Evolutionary conservation across 257 asterid species (phyloP).

Genomic region (Coffea eugenioides): DNA sequence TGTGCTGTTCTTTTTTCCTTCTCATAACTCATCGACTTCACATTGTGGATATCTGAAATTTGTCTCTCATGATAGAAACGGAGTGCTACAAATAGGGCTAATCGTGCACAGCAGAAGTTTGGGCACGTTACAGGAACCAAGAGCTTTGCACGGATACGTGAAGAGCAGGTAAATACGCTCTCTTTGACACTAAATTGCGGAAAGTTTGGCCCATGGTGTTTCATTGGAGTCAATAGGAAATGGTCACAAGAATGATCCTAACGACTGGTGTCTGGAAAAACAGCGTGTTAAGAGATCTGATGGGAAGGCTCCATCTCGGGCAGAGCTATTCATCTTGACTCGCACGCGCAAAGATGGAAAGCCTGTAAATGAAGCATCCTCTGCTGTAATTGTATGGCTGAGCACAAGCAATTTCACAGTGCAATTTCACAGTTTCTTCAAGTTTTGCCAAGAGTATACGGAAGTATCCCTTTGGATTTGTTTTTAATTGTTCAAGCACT

Average conservation of each 20-base stretch:
- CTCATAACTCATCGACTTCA: neutral
- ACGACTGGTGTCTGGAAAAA: constrained; percentile 5
- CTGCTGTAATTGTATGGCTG: constrained; percentile 34
- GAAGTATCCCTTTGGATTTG: neutral
- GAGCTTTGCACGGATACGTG: constrained; percentile 45
- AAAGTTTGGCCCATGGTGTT: too few relatives aligned
- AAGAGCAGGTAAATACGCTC: constrained; percentile 33
- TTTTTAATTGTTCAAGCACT: constrained; percentile 6
- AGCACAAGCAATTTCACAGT: constrained; percentile 3
- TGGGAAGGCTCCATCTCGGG: constrained; percentile 37
- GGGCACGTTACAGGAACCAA: constrained; percentile 34
- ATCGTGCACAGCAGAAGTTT: constrained; percentile 29
- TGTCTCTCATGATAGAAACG: constrained; percentile 23
- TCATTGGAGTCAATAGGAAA: too few relatives aligned
- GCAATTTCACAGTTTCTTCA: constrained; percentile 8
- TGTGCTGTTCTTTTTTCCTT: neutral
- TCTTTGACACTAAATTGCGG: constrained; percentile 3
- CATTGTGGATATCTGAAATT: neutral
- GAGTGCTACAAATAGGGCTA: constrained; percentile 37
- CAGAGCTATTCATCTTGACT: constrained; percentile 44
- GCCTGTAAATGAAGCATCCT: constrained; percentile 36
- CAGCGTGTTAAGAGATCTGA: constrained; percentile 33
- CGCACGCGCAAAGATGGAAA: constrained; percentile 43
- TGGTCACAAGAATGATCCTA: neutral
- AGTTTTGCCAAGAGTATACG: neutral